Base-by-base conservation (phyloP, 208 protist genomes). In the Angomonas ambiguus region DNA sequence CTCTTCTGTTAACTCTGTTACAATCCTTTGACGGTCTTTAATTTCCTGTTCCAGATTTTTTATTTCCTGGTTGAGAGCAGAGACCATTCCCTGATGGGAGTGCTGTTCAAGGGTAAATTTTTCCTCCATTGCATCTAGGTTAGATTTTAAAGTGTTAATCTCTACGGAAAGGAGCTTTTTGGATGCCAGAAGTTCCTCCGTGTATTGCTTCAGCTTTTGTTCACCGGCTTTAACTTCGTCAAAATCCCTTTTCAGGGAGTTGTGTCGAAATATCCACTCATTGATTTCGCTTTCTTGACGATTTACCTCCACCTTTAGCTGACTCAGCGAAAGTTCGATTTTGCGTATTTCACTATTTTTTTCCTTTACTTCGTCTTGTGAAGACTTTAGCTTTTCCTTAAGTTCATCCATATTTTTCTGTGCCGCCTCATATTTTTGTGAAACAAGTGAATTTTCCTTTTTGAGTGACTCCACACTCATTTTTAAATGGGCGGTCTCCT, bases 1-100 rank as follows among this genome's bases (percentile, higher is more conserved):
- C 51, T 93, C 83, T 8, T 74, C 70, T 18, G 83, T 88, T 20
- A 94, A 64, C 27, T 80, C 74, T n/a, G 81, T 78, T 32, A 94
- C 88, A 24, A 94, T 70, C 2, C 57, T 18, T 35, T 89, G 84
- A 22, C 80, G 70, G 24, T 59, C 79, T 8, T 34, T 58, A 10
- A 90, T 77, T 25, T 91, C 84, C 10, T 71, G 65, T 33, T 87
- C 74, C 31, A 87, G 74, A 42, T 71, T 75, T 31, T 31, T 60
- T 18, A 87, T 56, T 56, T 90, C 82, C 1, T 59, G 16, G 32
- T 57, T 51, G 13, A 87, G 64, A 38, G 33, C 27, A 2, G 80
- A 77, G 5, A 74, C 51, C 24, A 67, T 74, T 2, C 91, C 88
- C 41, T 85, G 80, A 56, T 66, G 64, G 11, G 80, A 66, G 8